These are phyloP conservation scores for Calocybe indica DNA, from an alignment of 768 basidiomycete species.

Conservation along the genomic window DNA sequence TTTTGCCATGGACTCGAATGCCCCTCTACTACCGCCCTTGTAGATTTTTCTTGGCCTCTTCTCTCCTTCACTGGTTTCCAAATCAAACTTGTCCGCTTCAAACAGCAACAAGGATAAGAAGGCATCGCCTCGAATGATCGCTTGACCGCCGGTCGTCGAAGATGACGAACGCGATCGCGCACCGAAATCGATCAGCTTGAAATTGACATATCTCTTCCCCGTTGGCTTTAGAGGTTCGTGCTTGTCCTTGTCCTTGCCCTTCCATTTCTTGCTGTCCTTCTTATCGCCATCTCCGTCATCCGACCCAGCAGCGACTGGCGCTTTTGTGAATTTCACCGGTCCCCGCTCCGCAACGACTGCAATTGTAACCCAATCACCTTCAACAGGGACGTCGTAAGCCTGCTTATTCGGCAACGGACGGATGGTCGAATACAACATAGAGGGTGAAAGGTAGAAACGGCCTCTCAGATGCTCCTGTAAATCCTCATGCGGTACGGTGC, in stretches of 20 bases:
- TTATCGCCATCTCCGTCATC: constrained; percentile 34
- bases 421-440: constrained; percentile 81
- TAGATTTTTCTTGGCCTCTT: constrained; percentile 58
- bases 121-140: constrained; percentile 74
- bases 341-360: constrained; percentile 93
- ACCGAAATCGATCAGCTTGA: constrained; percentile 82
- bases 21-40: constrained; percentile 86
- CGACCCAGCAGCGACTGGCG: constrained; percentile 51
- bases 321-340: constrained; percentile 64
- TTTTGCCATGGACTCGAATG: constrained; percentile 84
- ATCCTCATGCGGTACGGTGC: constrained; percentile 66
- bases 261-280: constrained; percentile 23
- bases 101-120: constrained; percentile 81
- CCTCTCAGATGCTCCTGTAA: constrained; percentile 76
- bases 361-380: constrained; percentile 93
- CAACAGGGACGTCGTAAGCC: constrained; percentile 86
- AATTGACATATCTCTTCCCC: constrained; percentile 80
- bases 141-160: constrained; percentile 49
- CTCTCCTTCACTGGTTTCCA: constrained; percentile 45
- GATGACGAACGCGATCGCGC: constrained; percentile 47
- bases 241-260: constrained; percentile 28
- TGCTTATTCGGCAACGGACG: constrained; percentile 73
- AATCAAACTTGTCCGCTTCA: constrained; percentile 72
- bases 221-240: constrained; percentile 30
- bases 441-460: constrained; percentile 86